Evolutionary conservation across 2,329 filamentous ascomycete genomes (phyloP), one percentile per base, ranked within the genome.

Genomic region (Trichoderma koningii): DNA sequence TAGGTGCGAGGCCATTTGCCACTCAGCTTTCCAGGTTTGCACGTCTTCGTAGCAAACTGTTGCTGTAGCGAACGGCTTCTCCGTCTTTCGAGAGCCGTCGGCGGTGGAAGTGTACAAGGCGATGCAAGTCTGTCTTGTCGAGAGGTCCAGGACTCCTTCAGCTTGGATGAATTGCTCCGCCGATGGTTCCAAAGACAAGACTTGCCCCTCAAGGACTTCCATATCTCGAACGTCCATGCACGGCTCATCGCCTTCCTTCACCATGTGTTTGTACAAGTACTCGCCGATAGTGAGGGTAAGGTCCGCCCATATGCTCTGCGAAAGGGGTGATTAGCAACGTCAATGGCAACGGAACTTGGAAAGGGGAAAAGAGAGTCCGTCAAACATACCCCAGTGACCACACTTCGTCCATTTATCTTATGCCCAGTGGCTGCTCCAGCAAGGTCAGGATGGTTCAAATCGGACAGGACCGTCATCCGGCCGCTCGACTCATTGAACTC

Each of bases 201-300:
- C 30, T 21, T 53, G 51, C 12, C 28, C 51, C 30, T 53, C 51
- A 7, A 38, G 14, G 12, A 53, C 51, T 30, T 53, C 30, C 51
- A 53, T 53, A 17, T 53, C 34, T 21, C 30, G 34, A 14, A 53
- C 30, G 15, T 38, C 51, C 51, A 53, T 53, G 9, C 23, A 21
- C 6, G 30, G 30, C 30, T 14, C 30, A n/a, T 53, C 51, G 15
- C 28, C 30, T 6, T 41, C 30, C 2, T 28, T 28, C 9, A 53
- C 30, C 51, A 38, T 53, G 30, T 19, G 51, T 10, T 53, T 53
- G 19, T 53, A 53, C 51, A 53, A 23, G 14, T 53, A 53, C 15
- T 53, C 51, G n/a, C 51, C 51, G 15, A 53, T 19, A 5, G 51
- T 53, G 51, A 53, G 51, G n/a, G 51, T 21, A 7, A 53, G 30